Percentiles rank a stretch among this genome's conserved stretches.
Conservation (phyloP, 2,329 filamentous ascomycete genomes). For the Aspergillus niger region DNA sequence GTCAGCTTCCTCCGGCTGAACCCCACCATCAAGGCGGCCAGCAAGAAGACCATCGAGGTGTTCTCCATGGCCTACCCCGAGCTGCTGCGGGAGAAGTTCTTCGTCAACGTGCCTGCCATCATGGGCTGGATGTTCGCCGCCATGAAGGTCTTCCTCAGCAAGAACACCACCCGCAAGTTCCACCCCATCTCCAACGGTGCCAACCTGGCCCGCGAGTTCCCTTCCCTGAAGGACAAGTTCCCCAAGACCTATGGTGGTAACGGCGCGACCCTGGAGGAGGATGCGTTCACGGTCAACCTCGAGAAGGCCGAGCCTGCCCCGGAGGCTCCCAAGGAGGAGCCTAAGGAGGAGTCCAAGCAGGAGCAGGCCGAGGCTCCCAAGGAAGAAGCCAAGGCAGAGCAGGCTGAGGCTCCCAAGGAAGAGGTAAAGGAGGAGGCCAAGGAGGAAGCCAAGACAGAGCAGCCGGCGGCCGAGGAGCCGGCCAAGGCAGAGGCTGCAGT, state of each 20-base stretch:
- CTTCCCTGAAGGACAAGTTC: conserved; percentile 62
- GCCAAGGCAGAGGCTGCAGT: conserved; percentile 24
- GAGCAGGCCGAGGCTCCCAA: conserved; percentile 10
- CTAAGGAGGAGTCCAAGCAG: conserved; percentile 9
- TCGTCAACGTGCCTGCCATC: conserved; percentile 86
- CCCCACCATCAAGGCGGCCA: conserved; percentile 72
- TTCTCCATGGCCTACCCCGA: conserved; percentile 87
- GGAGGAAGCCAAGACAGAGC: conserved; percentile 13
- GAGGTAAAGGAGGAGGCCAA: not conserved
- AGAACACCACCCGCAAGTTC: conserved; percentile 76
- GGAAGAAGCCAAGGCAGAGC: conserved; percentile 18
- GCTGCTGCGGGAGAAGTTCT: conserved; percentile 87
- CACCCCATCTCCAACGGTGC: conserved; percentile 74
- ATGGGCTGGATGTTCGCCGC: conserved; percentile 85
- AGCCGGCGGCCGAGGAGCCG: conserved; percentile 19
- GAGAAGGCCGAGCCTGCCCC: conserved; percentile 24
- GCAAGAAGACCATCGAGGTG: conserved; percentile 76
- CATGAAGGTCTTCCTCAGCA: conserved; percentile 73
- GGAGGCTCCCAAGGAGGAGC: conserved; percentile 7
- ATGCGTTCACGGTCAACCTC: conserved; percentile 34
- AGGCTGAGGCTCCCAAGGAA: not conserved
- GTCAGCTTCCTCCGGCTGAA: conserved; percentile 86
- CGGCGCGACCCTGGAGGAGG: conserved; percentile 53
- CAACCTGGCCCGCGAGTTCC: conserved; percentile 64
- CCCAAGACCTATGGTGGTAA: conserved; percentile 80